Evolutionary conservation across 2,329 filamentous ascomycete genomes (phyloP).

Genomic region (Dryadomyces quercus-mongolicae): DNA sequence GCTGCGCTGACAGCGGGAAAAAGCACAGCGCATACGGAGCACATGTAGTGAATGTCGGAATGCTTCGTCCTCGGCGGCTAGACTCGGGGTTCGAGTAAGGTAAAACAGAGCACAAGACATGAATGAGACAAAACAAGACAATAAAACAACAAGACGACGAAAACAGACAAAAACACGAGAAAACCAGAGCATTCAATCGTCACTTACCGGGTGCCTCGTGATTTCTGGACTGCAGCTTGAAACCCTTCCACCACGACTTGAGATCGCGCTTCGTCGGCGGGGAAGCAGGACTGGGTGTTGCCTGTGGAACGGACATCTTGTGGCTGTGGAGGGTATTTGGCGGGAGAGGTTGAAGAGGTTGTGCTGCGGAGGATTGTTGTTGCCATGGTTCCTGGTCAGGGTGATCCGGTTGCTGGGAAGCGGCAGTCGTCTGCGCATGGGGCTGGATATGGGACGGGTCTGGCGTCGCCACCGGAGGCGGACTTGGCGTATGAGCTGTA

Average conservation of each 20-base stretch:
- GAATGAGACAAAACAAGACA: background rate
- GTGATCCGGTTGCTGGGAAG: background rate
- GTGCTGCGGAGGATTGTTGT: background rate
- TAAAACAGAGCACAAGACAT: background rate
- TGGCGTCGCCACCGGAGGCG: background rate
- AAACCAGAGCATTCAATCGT: too few relatives aligned
- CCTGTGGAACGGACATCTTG: slow-evolving; percentile 4
- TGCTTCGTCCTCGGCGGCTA: too few relatives aligned
- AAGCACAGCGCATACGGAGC: too few relatives aligned
- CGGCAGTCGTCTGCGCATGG: background rate
- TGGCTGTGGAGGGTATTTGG: slow-evolving; percentile 6
- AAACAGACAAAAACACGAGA: too few relatives aligned
- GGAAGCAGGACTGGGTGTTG: slow-evolving; percentile 38
- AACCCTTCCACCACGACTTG: slow-evolving; percentile 94
- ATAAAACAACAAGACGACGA: background rate
- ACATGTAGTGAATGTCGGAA: background rate
- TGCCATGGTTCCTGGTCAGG: background rate
- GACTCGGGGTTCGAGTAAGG: too few relatives aligned
- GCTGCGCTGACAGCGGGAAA: background rate
- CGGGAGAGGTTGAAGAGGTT: slow-evolving; percentile 5
- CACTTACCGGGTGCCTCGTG: slow-evolving; percentile 28
- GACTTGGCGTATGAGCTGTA: background rate
- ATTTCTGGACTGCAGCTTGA: slow-evolving; percentile 57
- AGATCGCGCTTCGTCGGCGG: slow-evolving; percentile 79
- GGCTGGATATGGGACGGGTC: background rate